These are phyloP conservation scores for Fusarium sarcochroum DNA, from an alignment of 2,329 filamentous ascomycete genomes.

Conservation along the genomic window DNA sequence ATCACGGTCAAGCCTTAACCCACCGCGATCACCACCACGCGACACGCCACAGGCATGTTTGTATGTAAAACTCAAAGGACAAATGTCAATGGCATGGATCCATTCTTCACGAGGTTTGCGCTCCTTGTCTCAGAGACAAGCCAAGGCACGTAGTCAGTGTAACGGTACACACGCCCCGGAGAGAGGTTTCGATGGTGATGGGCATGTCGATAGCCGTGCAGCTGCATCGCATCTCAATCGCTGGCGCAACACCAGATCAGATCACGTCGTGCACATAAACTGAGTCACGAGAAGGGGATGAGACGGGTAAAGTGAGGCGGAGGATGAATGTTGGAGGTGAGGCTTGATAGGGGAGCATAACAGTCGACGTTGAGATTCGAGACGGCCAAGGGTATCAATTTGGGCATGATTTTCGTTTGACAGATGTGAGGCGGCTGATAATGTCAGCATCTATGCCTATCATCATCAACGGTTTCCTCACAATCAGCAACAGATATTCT, in stretches of 20 bases:
- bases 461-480: constrained; percentile 2
- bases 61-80: background rate
- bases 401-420: constrained; percentile 20
- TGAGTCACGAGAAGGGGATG: background rate
- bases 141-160: constrained; percentile 10
- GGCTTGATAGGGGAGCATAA: constrained; percentile 17
- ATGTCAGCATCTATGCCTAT: constrained; percentile 16
- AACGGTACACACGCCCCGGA: constrained; percentile 24
- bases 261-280: constrained; percentile 18
- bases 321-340: constrained; percentile 14
- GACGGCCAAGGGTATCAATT: constrained; percentile 23
- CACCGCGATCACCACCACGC: constrained; percentile 16
- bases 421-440: constrained; percentile 14
- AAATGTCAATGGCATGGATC: constrained; percentile 2
- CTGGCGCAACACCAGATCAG: constrained; percentile 39
- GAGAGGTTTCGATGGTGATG: constrained; percentile 11
- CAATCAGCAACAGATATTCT: background rate
- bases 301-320: constrained; percentile 20
- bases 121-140: constrained; percentile 19
- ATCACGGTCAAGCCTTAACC: constrained; percentile 19
- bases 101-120: constrained; percentile 1
- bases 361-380: constrained; percentile 7
- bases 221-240: constrained; percentile 38
- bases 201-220: constrained; percentile 32
- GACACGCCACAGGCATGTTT: background rate